Evolutionary conservation across 1,139 yeast species (phyloP), one percentile per base, ranked within the genome.

Genomic region (Sugiyamaella grinbergsii): DNA sequence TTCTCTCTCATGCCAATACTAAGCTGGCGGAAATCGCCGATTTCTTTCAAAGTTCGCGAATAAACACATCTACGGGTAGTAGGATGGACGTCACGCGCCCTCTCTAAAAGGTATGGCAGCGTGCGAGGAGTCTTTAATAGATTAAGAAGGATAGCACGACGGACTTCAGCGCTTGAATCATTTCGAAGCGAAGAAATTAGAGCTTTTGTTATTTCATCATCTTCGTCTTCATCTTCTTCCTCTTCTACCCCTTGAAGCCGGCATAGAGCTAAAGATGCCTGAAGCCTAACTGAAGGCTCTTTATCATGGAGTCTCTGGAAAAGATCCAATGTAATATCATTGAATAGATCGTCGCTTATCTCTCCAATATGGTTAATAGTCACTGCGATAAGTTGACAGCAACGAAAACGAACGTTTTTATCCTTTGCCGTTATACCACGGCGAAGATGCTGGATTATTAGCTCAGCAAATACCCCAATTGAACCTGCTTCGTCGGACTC

Each of bases 131-230:
- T 79, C 60, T 82, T 83, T 19, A 77, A 79, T 33, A 91, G 65
- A 62, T 89, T 87, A 43, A 85, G 71, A 60, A 90, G 69, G 1
- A 93, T 94, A 0, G 95, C 90, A 50, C 96, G 75, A 59, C 98
- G 77, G 1, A 91, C 96, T 58, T 93, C 98, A 0, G 96, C 83
- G 60, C 84, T 83, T 1, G 89, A 80, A 67, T 93, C 98, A 62
- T 84, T 80, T 61, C 82, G 84, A 61, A 90, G 71, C 0, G 85
- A 77, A 18, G 71, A 63, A 33, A 83, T 60, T 24, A 89, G 69
- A 43, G 76, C 74, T 32, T 76, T 73, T 1, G 81, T 55, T 4
- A 68, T 59, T 11, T 64, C 51, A 16, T 50, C 51, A 11, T 71
- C 68, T 7, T 63, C 69, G 2, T 56, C 58, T 15, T 64, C 67